Conservation (phyloP, 192 early-diverging fungal genomes). For the Jimgerdemannia lactiflua region DNA sequence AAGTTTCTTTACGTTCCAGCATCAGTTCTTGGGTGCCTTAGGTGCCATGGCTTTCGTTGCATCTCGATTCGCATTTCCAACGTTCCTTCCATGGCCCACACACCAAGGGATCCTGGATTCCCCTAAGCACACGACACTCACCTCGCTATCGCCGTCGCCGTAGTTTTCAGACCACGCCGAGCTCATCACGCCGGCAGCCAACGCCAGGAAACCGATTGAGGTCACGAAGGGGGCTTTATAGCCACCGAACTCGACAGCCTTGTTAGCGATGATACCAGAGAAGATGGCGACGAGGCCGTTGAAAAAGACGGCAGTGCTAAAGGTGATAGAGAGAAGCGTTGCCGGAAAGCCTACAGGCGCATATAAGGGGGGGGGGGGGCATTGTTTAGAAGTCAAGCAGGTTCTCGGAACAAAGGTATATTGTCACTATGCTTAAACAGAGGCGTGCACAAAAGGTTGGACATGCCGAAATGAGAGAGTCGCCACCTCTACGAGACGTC, state of each 20-base stretch:
- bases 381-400: no score
- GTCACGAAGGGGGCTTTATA: slow-evolving; percentile 60
- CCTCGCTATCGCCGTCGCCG: slow-evolving; percentile 37
- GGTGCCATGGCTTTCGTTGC: no score
- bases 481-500: no score
- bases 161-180: slow-evolving; percentile 73
- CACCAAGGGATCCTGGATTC: no score
- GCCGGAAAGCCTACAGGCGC: slow-evolving; percentile 40
- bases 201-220: slow-evolving; percentile 44
- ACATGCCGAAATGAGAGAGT: no score
- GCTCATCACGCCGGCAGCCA: slow-evolving; percentile 47
- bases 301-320: slow-evolving; percentile 60
- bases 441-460: no score
- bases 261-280: slow-evolving; percentile 63
- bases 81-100: background rate
- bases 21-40: no score
- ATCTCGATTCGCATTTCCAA: no score
- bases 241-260: slow-evolving; percentile 49
- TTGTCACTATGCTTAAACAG: no score
- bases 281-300: slow-evolving; percentile 73
- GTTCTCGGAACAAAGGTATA: no score
- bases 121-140: slow-evolving; percentile 1
- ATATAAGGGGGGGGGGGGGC: slow-evolving; percentile 8
- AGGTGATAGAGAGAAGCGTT: slow-evolving; percentile 53
- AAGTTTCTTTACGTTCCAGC: no score